Conservation (phyloP, 805 yeast genomes). For the Ogataea glucozyma region DNA sequence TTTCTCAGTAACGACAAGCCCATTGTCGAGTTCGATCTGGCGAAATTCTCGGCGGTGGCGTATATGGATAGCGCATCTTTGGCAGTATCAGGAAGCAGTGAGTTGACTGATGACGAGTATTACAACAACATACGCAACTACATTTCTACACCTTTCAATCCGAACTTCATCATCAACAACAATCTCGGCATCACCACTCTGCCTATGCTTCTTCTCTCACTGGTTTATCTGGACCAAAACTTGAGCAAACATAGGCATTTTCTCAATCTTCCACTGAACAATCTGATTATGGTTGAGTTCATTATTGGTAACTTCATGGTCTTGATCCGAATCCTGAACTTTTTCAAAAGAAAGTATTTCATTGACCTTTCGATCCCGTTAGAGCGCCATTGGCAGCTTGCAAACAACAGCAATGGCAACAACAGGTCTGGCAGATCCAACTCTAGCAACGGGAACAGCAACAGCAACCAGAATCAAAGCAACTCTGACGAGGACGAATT, state of each 20-base stretch:
- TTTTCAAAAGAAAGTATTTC: constrained; percentile 30
- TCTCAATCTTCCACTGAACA: constrained; percentile 36
- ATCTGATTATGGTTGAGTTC: constrained; percentile 37
- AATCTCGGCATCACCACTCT: constrained; percentile 52
- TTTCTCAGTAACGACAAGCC: constrained; percentile 27
- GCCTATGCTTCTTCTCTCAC: constrained; percentile 45
- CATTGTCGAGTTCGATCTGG: constrained; percentile 29
- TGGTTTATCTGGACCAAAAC: constrained; percentile 30
- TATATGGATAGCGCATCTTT: constrained; percentile 19
- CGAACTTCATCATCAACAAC: constrained; percentile 42
- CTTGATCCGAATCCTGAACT: constrained; percentile 44
- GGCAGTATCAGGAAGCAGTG: neutral
- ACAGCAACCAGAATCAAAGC: constrained; percentile 1
- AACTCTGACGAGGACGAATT: constrained; percentile 21
- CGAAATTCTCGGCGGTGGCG: constrained; percentile 16
- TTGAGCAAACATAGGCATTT: constrained; percentile 33
- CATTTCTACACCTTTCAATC: constrained; percentile 27
- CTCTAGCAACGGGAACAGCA: neutral
- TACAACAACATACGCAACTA: constrained; percentile 24
- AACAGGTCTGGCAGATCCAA: constrained; percentile 7
- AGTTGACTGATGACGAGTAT: constrained; percentile 22
- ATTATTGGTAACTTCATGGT: constrained; percentile 50
- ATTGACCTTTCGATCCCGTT: constrained; percentile 24
- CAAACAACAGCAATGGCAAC: constrained; percentile 3
- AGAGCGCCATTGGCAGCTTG: constrained; percentile 25